These are phyloP conservation scores for Candida fluviatilis DNA, from an alignment of 805 yeast species.

Conservation along the genomic window DNA sequence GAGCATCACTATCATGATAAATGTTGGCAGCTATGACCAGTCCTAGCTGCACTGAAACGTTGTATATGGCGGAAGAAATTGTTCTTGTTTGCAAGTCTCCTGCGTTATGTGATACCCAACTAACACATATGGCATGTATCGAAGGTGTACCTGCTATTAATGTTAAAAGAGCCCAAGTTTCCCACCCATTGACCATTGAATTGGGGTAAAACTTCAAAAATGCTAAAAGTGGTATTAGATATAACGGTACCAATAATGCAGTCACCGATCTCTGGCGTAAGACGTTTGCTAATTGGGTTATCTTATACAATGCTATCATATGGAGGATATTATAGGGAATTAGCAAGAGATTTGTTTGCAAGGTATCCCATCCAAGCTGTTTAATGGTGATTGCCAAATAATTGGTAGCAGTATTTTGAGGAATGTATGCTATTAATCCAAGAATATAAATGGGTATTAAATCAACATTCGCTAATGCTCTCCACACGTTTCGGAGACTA, in stretches of 20 bases:
- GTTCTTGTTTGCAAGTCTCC: constrained; percentile 22
- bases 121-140: constrained; percentile 24
- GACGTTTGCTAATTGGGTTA: constrained; percentile 20
- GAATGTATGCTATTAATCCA: constrained; percentile 32
- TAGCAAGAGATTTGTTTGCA: constrained; percentile 46
- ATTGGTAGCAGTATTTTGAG: constrained; percentile 14
- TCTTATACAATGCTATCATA: constrained; percentile 15
- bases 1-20: constrained; percentile 24
- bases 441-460: constrained; percentile 24
- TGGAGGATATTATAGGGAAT: constrained; percentile 42
- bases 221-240: constrained; percentile 28
- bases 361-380: constrained; percentile 25
- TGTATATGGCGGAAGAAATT: constrained; percentile 25
- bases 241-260: constrained; percentile 21
- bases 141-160: constrained; percentile 16
- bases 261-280: constrained; percentile 21
- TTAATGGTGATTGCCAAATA: constrained; percentile 50
- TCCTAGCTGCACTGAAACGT: constrained; percentile 24
- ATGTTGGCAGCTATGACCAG: constrained; percentile 21
- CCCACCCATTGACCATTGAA: constrained; percentile 25
- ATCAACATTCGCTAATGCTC: constrained; percentile 18
- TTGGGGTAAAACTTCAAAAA: constrained; percentile 21
- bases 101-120: constrained; percentile 26
- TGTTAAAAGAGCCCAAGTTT: constrained; percentile 34
- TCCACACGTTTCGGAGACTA: constrained; percentile 13